These are phyloP conservation scores for Auricularia sp. DNA, from an alignment of 768 basidiomycete genomes.

Conservation along the genomic window DNA sequence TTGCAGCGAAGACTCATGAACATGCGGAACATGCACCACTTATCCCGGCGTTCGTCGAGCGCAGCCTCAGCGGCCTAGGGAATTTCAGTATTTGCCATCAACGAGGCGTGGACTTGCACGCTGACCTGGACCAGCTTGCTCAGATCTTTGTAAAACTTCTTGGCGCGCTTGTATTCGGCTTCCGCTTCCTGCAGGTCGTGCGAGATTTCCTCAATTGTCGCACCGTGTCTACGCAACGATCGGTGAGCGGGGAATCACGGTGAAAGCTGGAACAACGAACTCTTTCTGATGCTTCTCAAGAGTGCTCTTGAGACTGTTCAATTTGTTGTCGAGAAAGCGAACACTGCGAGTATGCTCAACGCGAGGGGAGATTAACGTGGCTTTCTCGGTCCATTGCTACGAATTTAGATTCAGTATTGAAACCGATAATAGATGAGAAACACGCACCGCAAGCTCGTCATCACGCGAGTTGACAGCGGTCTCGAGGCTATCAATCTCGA, in stretches of 20 bases:
- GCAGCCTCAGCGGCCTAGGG: constrained; percentile 57
- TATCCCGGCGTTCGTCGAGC: constrained; percentile 50
- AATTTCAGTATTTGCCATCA: not conserved
- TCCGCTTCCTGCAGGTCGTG: constrained; percentile 58
- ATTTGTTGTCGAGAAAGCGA: constrained; percentile 42
- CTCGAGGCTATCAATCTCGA: constrained; percentile 14
- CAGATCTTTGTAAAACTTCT: constrained; percentile 56
- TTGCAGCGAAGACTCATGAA: constrained; percentile 83
- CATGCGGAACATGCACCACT: constrained; percentile 82
- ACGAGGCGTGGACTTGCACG: not conserved
- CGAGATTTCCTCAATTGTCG: constrained; percentile 68
- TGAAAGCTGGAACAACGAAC: constrained; percentile 26
- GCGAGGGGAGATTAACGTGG: constrained; percentile 51
- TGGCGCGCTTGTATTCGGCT: constrained; percentile 49
- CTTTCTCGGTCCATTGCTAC: constrained; percentile 57
- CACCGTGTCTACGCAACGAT: constrained; percentile 48
- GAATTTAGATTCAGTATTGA: not conserved
- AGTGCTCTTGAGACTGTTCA: constrained; percentile 54
- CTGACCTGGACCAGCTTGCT: constrained; percentile 53
- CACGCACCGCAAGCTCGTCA: constrained; percentile 51
- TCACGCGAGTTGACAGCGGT: constrained; percentile 38
- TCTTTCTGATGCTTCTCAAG: constrained; percentile 56
- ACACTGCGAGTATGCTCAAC: constrained; percentile 49
- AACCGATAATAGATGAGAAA: not conserved
- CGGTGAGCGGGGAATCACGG: not conserved